Evolutionary conservation across 371 early-diverging fungal genomes (phyloP).

Genomic region (Zopfochytrium polystomum): DNA sequence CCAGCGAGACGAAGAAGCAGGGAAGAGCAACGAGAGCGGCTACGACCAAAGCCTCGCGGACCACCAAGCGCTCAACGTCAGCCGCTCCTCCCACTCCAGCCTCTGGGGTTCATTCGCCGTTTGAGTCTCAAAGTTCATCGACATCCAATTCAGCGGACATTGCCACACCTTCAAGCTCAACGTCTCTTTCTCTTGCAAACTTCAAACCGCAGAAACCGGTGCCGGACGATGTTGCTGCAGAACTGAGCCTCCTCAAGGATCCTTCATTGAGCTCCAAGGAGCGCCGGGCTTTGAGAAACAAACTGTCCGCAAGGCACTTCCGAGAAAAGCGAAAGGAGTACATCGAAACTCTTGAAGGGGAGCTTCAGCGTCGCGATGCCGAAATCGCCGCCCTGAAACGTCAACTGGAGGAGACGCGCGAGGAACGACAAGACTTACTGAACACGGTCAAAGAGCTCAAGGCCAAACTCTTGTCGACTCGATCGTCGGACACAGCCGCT

Average conservation of each 20-base stretch:
- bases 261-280: conserved; percentile 71
- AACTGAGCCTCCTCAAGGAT: conserved; percentile 20
- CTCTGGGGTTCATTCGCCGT: too few species aligned
- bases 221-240: conserved; percentile 18
- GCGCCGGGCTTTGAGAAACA: conserved; percentile 81
- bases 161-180: too few species aligned
- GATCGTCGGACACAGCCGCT: too few species aligned
- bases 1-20: too few species aligned
- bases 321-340: conserved; percentile 85
- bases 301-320: conserved; percentile 85
- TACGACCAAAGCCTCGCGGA: too few species aligned
- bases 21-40: too few species aligned
- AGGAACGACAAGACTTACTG: conserved; percentile 12
- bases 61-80: too few species aligned
- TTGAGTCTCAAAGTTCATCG: too few species aligned
- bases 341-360: conserved; percentile 73
- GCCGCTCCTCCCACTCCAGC: too few species aligned
- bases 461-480: too few species aligned
- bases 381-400: conserved; percentile 25
- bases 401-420: not conserved
- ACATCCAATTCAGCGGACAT: too few species aligned
- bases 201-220: conserved; percentile 20
- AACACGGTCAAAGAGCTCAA: conserved; percentile 2
- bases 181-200: conserved; percentile 5
- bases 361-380: conserved; percentile 66